Percentiles rank a stretch among this genome's conserved stretches.
Evolutionary conservation across 352 stramenopile species (phyloP).

Genomic region (Phytophthora citricola): DNA sequence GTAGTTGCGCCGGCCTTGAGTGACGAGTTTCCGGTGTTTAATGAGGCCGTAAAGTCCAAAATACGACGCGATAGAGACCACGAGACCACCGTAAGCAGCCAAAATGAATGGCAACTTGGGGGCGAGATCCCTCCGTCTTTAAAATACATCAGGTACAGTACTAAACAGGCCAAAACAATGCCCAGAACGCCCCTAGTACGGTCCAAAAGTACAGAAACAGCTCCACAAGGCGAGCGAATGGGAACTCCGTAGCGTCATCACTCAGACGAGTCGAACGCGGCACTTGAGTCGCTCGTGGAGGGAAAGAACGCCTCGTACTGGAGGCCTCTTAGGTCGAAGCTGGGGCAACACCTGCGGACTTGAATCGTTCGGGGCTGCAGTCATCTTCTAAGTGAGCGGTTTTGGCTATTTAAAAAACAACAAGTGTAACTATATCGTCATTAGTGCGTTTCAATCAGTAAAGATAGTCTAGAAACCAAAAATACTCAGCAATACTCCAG

Average conservation of each 20-base stretch:
- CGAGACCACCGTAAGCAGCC: constrained; percentile 54
- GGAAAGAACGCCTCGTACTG: constrained; percentile 26
- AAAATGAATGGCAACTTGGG: constrained; percentile 59
- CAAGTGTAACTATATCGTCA: neutral
- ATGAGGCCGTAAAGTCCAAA: constrained; percentile 59
- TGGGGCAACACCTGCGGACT: constrained; percentile 25
- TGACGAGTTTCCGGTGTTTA: constrained; percentile 61
- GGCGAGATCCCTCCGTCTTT: constrained; percentile 63
- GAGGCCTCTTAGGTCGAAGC: constrained; percentile 17
- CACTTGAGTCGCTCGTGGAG: constrained; percentile 14
- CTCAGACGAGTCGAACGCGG: constrained; percentile 7
- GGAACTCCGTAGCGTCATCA: constrained; percentile 12
- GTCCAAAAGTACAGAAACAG: constrained; percentile 64
- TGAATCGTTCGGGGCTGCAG: constrained; percentile 3
- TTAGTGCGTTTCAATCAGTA: neutral
- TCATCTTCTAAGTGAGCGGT: constrained; percentile 20
- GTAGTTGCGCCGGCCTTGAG: constrained; percentile 62
- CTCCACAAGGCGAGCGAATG: constrained; percentile 43
- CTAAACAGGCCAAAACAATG: constrained; percentile 53
- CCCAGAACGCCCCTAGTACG: constrained; percentile 60
- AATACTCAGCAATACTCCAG: constrained; percentile 50
- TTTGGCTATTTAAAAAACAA: constrained; percentile 23
- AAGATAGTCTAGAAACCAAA: constrained; percentile 14
- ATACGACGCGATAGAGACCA: constrained; percentile 47
- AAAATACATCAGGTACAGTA: constrained; percentile 69